Evolutionary conservation across 257 asterid genomes (phyloP).

Genomic region (Fraxinus excelsior): DNA sequence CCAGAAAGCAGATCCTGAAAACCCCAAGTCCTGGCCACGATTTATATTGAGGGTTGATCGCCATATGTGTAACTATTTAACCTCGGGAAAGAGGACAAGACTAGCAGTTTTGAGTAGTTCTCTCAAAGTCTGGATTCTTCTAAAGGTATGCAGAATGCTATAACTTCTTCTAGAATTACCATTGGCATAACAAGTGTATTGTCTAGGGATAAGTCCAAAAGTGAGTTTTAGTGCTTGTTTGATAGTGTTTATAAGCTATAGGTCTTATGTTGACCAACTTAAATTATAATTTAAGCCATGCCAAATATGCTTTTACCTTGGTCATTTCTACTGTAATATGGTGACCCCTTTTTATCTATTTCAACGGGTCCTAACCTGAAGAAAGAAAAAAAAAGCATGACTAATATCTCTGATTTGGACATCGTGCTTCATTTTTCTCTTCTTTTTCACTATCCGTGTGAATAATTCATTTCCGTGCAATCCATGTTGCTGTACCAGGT

Average conservation of each 20-base stretch:
- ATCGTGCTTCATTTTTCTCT: neutral
- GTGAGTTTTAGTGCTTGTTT: too few relatives aligned
- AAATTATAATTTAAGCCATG: too few relatives aligned
- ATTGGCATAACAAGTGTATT: neutral
- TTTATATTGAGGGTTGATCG: conserved; percentile 85
- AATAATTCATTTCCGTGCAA: neutral
- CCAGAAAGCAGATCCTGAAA: conserved; percentile 69
- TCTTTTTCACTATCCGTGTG: neutral
- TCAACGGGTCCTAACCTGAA: neutral
- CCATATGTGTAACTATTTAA: conserved; percentile 87
- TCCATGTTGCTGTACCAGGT: conserved; percentile 50
- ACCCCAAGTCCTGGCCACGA: conserved; percentile 88
- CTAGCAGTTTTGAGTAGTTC: conserved; percentile 90
- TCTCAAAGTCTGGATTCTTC: conserved; percentile 96
- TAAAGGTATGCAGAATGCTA: conserved; percentile 57
- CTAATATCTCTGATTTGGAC: neutral
- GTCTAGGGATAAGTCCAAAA: neutral
- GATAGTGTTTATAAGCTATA: too few relatives aligned
- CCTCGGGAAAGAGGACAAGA: conserved; percentile 89
- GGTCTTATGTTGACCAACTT: too few relatives aligned
- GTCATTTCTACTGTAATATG: neutral
- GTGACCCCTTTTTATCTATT: neutral
- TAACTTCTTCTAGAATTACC: neutral
- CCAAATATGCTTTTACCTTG: too few relatives aligned
- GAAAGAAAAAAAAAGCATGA: neutral